These are phyloP conservation scores for Blastocystis sp. DNA, from an alignment of 352 stramenopile genomes.

Conservation along the genomic window DNA sequence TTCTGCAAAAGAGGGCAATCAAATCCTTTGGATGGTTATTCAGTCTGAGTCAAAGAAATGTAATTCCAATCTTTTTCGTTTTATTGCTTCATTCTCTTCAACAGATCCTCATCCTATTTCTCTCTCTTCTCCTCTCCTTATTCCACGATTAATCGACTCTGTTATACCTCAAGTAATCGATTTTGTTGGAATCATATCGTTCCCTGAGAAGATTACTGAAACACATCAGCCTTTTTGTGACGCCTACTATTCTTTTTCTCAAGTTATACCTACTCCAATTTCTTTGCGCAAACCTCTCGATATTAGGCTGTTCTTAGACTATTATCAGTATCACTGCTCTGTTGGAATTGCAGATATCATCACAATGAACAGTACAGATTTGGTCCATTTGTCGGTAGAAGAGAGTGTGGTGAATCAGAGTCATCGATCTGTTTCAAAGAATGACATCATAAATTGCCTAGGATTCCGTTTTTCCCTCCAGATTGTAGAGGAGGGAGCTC, in stretches of 20 bases:
- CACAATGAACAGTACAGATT: neutral
- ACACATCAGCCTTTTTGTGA: constrained; percentile 19
- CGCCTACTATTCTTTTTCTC: constrained; percentile 14
- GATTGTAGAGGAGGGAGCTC: neutral
- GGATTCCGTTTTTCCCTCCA: neutral
- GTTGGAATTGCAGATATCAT: neutral
- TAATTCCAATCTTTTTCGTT: constrained; percentile 24
- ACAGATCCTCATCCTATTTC: neutral
- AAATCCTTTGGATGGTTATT: constrained; percentile 15
- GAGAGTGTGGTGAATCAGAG: neutral
- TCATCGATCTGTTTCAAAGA: neutral
- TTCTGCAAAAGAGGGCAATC: neutral
- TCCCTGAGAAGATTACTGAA: neutral
- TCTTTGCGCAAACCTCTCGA: neutral
- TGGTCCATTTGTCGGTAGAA: neutral
- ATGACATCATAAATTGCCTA: neutral
- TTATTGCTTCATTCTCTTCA: neutral
- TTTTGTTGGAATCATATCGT: neutral
- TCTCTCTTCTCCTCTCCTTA: constrained; percentile 2
- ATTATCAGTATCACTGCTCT: neutral
- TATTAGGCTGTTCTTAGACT: neutral
- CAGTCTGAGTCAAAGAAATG: neutral
- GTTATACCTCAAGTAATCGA: neutral
- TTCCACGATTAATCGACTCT: neutral
- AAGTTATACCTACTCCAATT: neutral